Evolutionary conservation across 345 rosid genomes (phyloP), one percentile per base, ranked within the genome.

Genomic region (Hypericum androsaemum): DNA sequence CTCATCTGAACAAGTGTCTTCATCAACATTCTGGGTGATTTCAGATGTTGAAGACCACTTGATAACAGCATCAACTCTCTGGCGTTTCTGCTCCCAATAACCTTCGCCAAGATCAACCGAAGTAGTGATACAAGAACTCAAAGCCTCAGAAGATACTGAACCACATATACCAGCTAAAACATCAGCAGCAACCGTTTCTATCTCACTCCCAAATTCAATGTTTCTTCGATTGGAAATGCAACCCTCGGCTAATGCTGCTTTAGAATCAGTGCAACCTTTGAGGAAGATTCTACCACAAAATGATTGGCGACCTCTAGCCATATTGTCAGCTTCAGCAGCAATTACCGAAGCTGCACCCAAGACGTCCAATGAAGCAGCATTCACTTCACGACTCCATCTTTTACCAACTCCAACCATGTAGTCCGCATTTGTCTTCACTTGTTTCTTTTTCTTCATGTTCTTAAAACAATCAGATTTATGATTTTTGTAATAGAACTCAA

Each of bases 401-500:
- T 82, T 83, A 43, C 71, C 69, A 14, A 95, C 75, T 17, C 95
- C 67, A 64, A 81, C 62, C 77, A 81, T 61, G 60, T 79, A 81
- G 46, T 78, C 71, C 40, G 73, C 64, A 44, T 82, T 68, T 13
- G 85, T 52, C 73, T 81, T 88, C 57, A 64, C 72, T 54, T 66
- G 77, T 76, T 83, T 79, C 48, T 74, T 77, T 80, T 80, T 90
- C 83, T 82, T 87, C 39, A 80, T 78, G 66, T 74, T 86, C 79
- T 77, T 78, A 73, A 94, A 88, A 69, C 73, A 65, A 70, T 83
- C 99, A 59, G 97, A 83, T 62, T 94, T 94, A 76, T 86, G 99
- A 64, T 94, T 94, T 65, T 88, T 94, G 78, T 88, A 94, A 72
- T 94, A 94, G 69, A 88, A 94, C 64, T 88, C 85, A 38, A 94